A percentile compares a stretch with the other conserved stretches of the same genome.
phyloP scores from a whole-genome alignment of 768 basidiomycete genomes.

The Trametes sanguinea region DNA sequence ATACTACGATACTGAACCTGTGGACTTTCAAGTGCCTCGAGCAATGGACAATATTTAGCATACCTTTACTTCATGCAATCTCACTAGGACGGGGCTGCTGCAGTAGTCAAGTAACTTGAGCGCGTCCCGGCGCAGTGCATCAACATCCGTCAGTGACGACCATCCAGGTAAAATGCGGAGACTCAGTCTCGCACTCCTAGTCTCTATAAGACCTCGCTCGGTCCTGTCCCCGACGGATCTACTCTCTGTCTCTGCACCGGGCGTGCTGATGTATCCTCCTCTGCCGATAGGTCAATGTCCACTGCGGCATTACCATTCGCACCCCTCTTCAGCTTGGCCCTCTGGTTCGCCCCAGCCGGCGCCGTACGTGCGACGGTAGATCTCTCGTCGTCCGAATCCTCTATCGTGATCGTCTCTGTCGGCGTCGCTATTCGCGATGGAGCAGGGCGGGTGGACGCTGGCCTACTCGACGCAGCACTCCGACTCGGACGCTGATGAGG shows the following conservation, averaged over 20 bases:
- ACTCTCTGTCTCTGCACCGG: conserved; percentile 7
- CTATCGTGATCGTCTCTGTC: conserved; percentile 29
- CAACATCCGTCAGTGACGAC: not conserved
- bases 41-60: too few relatives aligned
- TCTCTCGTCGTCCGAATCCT: conserved; percentile 31
- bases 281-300: conserved; percentile 15
- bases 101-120: too few relatives aligned
- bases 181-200: not conserved
- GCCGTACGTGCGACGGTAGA: not conserved
- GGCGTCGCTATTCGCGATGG: conserved; percentile 8
- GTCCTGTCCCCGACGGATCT: not conserved
- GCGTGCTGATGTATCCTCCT: not conserved
- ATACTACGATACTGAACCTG: too few relatives aligned
- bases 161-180: not conserved
- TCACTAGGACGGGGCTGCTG: too few relatives aligned
- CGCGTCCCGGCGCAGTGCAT: too few relatives aligned
- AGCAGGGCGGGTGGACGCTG: not conserved
- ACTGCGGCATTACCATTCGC: not conserved
- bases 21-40: too few relatives aligned
- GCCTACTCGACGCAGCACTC: not conserved
- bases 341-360: not conserved
- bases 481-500: not conserved
- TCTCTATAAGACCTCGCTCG: conserved; percentile 32
- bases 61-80: too few relatives aligned
- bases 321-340: conserved; percentile 28